Base-by-base conservation (phyloP, 495 filamentous ascomycete species). In the Cudoniella acicularis region DNA sequence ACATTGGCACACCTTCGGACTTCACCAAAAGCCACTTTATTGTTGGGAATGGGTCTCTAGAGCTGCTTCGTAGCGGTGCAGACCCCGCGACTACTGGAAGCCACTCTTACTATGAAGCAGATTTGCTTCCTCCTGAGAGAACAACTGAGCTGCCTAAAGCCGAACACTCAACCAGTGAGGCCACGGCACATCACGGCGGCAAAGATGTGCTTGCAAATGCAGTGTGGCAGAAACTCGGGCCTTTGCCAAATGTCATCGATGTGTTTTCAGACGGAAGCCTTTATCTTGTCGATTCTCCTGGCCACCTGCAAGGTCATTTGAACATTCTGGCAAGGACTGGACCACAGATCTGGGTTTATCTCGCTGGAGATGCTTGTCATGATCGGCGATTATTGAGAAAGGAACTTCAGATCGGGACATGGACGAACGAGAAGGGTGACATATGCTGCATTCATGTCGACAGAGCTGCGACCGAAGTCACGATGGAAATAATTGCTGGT, bases 341-440 rank as follows among this genome's bases (percentile, higher is more conserved):
- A 0, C 54, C 64, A 10, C n/a, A 49, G 17, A 52, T 46, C 25
- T 75, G 66, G 24, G 65, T 78, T 10, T 79, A 77, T 51, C 67
- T 82, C 0, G 77, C 66, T 16, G 78, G 73, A 1, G 77, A 80
- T 65, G 72, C 74, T 46, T 78, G 74, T 48, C 79, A 80, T 57
- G 73, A 82, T 54, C 54, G 62, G 1, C 64, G 77, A 20, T 67
- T 80, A 6, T 52, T 80, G 45, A 66, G 51, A n/a, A 69, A 69
- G 3, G 74, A 75, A 59, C 69, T 67, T 25, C 68, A 70, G 2
- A 77, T 78, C 55, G 77, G 70, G 4, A 56, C 71, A 47, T 81
- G 74, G 64, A 66, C 60, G 10, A 73, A 80, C 52, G 66, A 61
- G 0, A 43, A 54, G 0, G 73, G 71, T 3, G 64, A 68, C 1